Evolutionary conservation across 164 flowering plant species (phyloP).

Genomic region (Dillenia turbinata): DNA sequence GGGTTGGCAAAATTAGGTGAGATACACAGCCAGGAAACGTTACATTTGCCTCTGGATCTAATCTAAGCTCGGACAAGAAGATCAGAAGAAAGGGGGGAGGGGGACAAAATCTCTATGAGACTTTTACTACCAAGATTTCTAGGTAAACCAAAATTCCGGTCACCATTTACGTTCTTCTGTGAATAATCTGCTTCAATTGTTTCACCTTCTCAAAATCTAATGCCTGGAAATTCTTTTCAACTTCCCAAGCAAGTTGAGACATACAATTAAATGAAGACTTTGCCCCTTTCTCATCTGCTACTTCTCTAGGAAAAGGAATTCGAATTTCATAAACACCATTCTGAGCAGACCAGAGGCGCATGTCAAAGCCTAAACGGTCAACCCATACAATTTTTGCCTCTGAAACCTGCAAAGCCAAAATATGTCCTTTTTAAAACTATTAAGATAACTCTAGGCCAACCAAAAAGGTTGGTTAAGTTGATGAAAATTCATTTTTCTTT

Average conservation of each 20-base stretch:
- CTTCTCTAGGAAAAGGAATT: slow-evolving; percentile 90
- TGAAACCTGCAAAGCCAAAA: slow-evolving; percentile 38
- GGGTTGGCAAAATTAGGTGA: too few relatives aligned
- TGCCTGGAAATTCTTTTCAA: slow-evolving; percentile 57
- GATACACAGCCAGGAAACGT: too few relatives aligned
- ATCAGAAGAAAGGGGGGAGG: too few relatives aligned
- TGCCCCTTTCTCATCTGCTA: slow-evolving; percentile 72
- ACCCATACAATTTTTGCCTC: slow-evolving; percentile 86
- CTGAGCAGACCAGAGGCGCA: slow-evolving; percentile 49
- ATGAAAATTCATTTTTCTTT: not conserved
- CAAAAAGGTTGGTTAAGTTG: not conserved
- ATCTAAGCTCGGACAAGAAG: too few relatives aligned
- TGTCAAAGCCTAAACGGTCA: slow-evolving; percentile 83
- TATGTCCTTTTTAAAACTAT: not conserved
- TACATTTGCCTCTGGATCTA: too few relatives aligned
- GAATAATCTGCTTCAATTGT: slow-evolving; percentile 42
- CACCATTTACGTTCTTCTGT: not conserved
- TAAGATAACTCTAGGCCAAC: too few relatives aligned
- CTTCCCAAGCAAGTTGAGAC: slow-evolving; percentile 97
- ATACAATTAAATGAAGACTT: slow-evolving; percentile 85
- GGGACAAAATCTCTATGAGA: too few relatives aligned
- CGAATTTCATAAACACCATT: slow-evolving; percentile 55
- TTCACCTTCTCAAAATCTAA: slow-evolving; percentile 70
- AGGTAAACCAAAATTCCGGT: too few relatives aligned
- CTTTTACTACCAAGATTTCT: too few relatives aligned